Base-by-base conservation (phyloP, 768 basidiomycete species). In the Pleurotus sapidus region DNA sequence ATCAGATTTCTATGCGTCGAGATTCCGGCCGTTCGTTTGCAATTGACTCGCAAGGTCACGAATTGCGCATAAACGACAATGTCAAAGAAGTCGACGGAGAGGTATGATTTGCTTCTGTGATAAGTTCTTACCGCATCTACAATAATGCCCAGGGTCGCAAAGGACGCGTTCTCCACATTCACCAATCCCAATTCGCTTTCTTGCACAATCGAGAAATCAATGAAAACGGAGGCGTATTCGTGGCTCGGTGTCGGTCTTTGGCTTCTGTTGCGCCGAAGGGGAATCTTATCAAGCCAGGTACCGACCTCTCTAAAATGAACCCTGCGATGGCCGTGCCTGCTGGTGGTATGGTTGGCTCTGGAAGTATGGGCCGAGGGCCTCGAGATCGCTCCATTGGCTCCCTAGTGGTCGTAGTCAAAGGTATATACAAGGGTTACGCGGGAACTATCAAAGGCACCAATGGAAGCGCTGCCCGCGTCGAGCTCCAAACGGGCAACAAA, bases 381-480 rank as follows among this genome's bases (percentile, higher is more conserved):
- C 77, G 91, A 61, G 93, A 94, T 69, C 78, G 90, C 15, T 82
- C 92, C 64, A 89, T 95, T 61, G 95, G 95, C 14, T 78, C 82
- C 0, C 78, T 80, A 14, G 92, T 98, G 38, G 81, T 81, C 9
- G 84, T 98, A 4, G 77, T 92, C 59, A 91, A 93, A 68, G 97
- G 97, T 4, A 81, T 91, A 4, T 84, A 89, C 67, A 99, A 99
- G 72, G 92, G 94, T 12, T 89, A 95, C 64, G 79, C 88, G 46
- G 97, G 97, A 5, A 84, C 87, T 4, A 91, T 98, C 77, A 98
- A 95, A 72, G 97, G 98, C 67, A 91, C 94, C 25, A 96, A 95
- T 58, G 96, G 95, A 4, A 78, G 80, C 39, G 77, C 86, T 57
- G 92, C 89, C 1, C 84, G 97, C 42, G 94, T 99, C 12, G 97